Conservation (phyloP, 768 basidiomycete genomes). For the Kwoniella dejecticola region DNA sequence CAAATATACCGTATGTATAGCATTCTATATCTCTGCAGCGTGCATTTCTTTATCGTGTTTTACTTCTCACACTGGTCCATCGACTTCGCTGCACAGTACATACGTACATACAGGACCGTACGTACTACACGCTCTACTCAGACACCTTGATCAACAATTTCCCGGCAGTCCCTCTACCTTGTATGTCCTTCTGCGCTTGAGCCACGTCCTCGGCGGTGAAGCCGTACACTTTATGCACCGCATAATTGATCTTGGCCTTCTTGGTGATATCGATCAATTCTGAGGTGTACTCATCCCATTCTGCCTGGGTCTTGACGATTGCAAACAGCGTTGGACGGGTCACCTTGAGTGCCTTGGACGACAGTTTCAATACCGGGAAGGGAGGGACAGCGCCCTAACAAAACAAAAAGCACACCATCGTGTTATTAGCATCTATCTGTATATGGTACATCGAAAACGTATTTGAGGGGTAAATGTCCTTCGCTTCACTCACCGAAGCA, state of each 20-base stretch:
- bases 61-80: no score
- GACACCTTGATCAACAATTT: slow-evolving; percentile 79
- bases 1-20: slow-evolving; percentile 2
- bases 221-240: slow-evolving; percentile 74
- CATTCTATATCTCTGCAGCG: not conserved
- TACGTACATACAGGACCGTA: no score
- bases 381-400: slow-evolving; percentile 63
- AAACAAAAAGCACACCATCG: not conserved
- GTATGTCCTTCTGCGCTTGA: slow-evolving; percentile 76
- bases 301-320: slow-evolving; percentile 73
- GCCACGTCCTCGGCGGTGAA: slow-evolving; percentile 78
- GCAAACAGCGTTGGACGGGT: slow-evolving; percentile 64
- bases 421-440: not conserved
- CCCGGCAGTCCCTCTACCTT: slow-evolving; percentile 74
- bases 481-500: slow-evolving; percentile 66
- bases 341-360: slow-evolving; percentile 75
- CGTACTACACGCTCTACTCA: no score
- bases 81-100: no score
- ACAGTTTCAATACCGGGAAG: slow-evolving; percentile 71
- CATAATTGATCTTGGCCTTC: slow-evolving; percentile 63
- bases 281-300: slow-evolving; percentile 67
- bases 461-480: no score
- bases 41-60: no score
- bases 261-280: slow-evolving; percentile 68
- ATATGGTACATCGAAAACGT: no score